Percentiles rank a stretch among this genome's conserved stretches.
Conservation (phyloP, 148 eudicot genomes). For the Fagopyrum esculentum region DNA sequence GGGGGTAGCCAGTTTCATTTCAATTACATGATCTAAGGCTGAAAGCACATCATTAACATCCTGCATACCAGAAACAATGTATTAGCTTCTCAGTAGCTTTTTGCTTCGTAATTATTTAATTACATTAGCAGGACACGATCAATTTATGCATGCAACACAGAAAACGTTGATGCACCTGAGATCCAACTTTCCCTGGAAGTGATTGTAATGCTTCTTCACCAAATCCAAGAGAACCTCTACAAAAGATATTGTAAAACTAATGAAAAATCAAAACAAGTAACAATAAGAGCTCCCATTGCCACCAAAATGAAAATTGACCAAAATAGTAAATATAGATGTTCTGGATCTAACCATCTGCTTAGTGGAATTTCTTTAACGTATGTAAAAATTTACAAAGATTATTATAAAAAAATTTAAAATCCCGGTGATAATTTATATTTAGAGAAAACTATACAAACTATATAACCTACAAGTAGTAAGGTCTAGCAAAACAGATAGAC, state of each 20-base stretch:
- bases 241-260: slow-evolving; percentile 9
- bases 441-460: neutral
- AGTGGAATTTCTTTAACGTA: neutral
- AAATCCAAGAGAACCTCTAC: slow-evolving; percentile 90
- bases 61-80: slow-evolving; percentile 26
- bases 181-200: slow-evolving; percentile 81
- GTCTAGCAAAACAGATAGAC: too few relatives aligned
- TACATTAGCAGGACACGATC: neutral
- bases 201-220: slow-evolving; percentile 97
- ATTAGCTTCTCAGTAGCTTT: neutral
- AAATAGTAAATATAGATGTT: neutral
- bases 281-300: neutral
- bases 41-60: slow-evolving; percentile 90
- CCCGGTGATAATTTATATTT: neutral
- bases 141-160: neutral
- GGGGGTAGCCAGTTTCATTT: slow-evolving; percentile 67
- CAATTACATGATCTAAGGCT: slow-evolving; percentile 60
- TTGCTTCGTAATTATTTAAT: neutral
- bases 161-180: slow-evolving; percentile 43
- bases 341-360: neutral
- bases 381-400: neutral
- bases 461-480: neutral
- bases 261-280: neutral
- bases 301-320: neutral
- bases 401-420: neutral